Conservation (phyloP, 2,329 filamentous ascomycete genomes). For the Bipolaris victoriae region DNA sequence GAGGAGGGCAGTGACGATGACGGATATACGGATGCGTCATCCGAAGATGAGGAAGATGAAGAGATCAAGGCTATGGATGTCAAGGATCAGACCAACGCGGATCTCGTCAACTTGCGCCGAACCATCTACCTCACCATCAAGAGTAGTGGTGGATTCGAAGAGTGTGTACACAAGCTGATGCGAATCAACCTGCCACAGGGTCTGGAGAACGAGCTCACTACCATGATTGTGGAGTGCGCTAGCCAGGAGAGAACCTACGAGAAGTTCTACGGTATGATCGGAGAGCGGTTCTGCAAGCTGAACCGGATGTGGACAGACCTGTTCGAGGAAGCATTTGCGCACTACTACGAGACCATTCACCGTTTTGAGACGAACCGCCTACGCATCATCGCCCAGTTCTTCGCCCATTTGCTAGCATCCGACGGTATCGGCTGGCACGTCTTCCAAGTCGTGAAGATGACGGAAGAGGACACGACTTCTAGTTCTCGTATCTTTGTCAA, state of each 20-base stretch:
- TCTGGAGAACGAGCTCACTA: constrained; percentile 86
- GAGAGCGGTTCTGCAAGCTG: constrained; percentile 92
- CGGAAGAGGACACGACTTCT: constrained; percentile 95
- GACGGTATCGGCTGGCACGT: constrained; percentile 94
- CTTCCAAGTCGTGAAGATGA: constrained; percentile 82
- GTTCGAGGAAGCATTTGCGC: constrained; percentile 86
- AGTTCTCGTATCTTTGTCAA: constrained; percentile 98
- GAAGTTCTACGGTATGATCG: constrained; percentile 95
- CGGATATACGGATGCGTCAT: constrained; percentile 68
- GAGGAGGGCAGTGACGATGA: constrained; percentile 70
- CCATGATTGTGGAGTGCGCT: constrained; percentile 97
- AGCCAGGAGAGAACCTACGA: constrained; percentile 96
- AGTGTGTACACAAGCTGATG: constrained; percentile 97
- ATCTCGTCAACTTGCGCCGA: constrained; percentile 88
- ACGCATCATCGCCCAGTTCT: constrained; percentile 93
- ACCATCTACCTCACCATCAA: constrained; percentile 98
- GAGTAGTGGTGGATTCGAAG: constrained; percentile 94
- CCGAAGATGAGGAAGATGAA: constrained; percentile 74
- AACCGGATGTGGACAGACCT: constrained; percentile 94
- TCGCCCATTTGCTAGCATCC: constrained; percentile 85
- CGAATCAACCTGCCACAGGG: constrained; percentile 81
- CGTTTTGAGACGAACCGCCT: constrained; percentile 95
- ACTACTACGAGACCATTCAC: constrained; percentile 97
- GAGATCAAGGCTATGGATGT: constrained; percentile 89
- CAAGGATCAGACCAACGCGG: constrained; percentile 96